These are phyloP conservation scores for Globisporangium uncinulatum DNA, from an alignment of 352 stramenopile species.

Conservation along the genomic window DNA sequence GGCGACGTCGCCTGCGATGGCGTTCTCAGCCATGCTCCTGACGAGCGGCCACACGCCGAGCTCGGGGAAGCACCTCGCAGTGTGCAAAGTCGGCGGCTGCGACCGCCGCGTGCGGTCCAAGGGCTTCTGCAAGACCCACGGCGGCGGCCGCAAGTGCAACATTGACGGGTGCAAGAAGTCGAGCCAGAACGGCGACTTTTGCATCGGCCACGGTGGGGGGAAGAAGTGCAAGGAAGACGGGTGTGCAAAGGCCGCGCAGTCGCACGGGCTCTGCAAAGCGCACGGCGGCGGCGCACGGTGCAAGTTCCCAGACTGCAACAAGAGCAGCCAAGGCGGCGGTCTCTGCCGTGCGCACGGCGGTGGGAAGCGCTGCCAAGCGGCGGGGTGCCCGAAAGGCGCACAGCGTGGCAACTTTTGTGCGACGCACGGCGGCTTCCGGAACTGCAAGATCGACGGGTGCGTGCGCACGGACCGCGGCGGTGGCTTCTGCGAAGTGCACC, in stretches of 20 bases:
- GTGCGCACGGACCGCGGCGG: constrained; percentile 77
- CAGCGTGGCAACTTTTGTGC: constrained; percentile 84
- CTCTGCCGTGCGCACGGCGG: constrained; percentile 75
- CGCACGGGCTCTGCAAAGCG: constrained; percentile 78
- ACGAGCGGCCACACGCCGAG: constrained; percentile 24
- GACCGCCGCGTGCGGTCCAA: constrained; percentile 70
- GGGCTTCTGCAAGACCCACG: constrained; percentile 84
- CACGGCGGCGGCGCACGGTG: constrained; percentile 79
- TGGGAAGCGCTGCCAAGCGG: constrained; percentile 70
- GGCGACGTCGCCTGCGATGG: constrained; percentile 19
- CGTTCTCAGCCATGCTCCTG: constrained; percentile 23
- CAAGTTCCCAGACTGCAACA: constrained; percentile 81
- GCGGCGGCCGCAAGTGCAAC: constrained; percentile 74
- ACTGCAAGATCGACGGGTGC: constrained; percentile 82
- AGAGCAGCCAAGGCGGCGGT: constrained; percentile 72
- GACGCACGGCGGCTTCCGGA: constrained; percentile 80
- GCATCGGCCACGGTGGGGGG: constrained; percentile 80
- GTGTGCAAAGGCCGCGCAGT: constrained; percentile 82
- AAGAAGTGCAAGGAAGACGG: constrained; percentile 84
- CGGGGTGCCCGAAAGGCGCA: constrained; percentile 69
- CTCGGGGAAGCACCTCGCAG: constrained; percentile 56
- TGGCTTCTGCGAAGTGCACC: constrained; percentile 84
- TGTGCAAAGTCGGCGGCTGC: constrained; percentile 55
- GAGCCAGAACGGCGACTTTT: constrained; percentile 84
- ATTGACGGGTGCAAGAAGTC: constrained; percentile 86